Percentiles rank a stretch among this genome's conserved stretches.
Conservation (phyloP, 371 early-diverging fungal species). For the Fennellomyces sp. region DNA sequence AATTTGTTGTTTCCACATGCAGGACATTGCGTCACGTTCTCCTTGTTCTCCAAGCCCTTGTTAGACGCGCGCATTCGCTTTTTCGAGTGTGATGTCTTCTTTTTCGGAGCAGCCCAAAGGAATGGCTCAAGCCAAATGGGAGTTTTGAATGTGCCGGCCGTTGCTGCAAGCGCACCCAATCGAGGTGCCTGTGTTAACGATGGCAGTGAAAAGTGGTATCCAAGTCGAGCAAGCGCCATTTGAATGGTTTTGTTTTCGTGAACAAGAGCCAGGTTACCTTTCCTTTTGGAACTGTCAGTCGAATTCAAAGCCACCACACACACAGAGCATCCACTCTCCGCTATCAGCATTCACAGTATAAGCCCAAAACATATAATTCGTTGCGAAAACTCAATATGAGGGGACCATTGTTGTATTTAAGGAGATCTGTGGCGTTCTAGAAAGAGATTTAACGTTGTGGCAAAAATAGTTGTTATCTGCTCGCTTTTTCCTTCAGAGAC, state of each 20-base stretch:
- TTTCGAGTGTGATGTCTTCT: constrained; percentile 85
- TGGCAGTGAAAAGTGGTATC: constrained; percentile 4
- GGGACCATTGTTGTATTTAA: too few species aligned
- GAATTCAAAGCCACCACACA: too few species aligned
- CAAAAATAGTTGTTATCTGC: too few species aligned
- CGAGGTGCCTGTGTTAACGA: constrained; percentile 6
- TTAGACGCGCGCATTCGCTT: constrained; percentile 86
- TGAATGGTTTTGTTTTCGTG: not conserved
- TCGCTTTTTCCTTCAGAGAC: too few species aligned
- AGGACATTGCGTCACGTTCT: constrained; percentile 73
- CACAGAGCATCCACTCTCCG: too few species aligned
- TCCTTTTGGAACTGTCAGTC: too few species aligned
- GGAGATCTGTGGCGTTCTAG: too few species aligned
- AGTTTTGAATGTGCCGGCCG: constrained; percentile 29
- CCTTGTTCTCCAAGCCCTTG: constrained; percentile 76
- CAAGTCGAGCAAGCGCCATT: constrained; percentile 12
- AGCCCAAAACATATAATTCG: too few species aligned
- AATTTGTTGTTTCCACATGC: constrained; percentile 77
- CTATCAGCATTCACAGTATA: too few species aligned
- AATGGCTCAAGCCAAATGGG: constrained; percentile 58
- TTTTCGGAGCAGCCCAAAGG: constrained; percentile 84
- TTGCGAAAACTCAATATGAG: too few species aligned
- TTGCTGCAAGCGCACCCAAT: constrained; percentile 8
- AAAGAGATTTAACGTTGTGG: too few species aligned
- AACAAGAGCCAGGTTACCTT: not conserved